Conservation (phyloP, 176 grass and related monocot species). For the Dendrocalamus sinicus region DNA sequence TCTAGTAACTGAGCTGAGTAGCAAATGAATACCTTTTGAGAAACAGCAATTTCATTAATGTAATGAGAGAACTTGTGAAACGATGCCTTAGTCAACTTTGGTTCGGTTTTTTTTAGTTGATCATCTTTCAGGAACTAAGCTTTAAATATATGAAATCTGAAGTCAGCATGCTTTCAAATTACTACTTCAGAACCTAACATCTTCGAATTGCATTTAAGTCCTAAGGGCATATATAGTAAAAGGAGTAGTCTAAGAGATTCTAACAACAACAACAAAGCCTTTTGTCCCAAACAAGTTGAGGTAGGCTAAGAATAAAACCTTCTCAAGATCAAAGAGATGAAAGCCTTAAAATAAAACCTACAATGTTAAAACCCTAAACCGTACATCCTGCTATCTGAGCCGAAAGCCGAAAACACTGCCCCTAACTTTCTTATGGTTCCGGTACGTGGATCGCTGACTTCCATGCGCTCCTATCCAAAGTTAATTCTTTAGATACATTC, state of each 20-base stretch:
- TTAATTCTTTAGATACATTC: no score
- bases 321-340: no score
- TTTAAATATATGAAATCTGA: neutral
- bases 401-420: no score
- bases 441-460: no score
- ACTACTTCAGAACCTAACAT: constrained; percentile 19
- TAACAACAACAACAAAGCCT: no score
- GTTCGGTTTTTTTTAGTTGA: neutral
- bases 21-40: neutral
- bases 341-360: no score
- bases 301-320: no score
- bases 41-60: neutral
- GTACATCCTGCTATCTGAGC: no score
- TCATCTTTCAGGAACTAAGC: neutral
- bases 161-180: neutral
- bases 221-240: neutral
- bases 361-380: no score
- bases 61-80: constrained; percentile 15
- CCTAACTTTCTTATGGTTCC: no score
- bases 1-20: neutral
- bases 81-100: neutral
- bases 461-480: no score
- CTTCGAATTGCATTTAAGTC: neutral
- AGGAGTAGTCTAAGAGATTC: neutral
- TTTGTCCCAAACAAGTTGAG: no score